phyloP scores from a whole-genome alignment of 1,284 basidiomycete species.

The Puccinia brachypodii region DNA sequence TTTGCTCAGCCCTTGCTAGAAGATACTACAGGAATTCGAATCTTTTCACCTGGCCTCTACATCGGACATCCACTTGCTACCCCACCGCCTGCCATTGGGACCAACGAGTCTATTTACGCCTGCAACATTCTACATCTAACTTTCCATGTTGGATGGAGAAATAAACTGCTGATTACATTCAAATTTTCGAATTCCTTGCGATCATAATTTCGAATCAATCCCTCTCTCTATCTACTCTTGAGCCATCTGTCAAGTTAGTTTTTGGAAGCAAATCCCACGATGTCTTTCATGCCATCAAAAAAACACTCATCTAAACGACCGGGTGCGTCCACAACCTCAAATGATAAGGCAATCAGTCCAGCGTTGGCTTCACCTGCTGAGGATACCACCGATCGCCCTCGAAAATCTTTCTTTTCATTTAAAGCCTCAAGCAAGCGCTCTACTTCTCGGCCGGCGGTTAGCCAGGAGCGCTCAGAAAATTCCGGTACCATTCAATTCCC shows the following conservation, averaged over 20 bases:
- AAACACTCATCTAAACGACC: background rate
- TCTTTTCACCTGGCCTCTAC: background rate
- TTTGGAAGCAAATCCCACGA: conserved; percentile 2
- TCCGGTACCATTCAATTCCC: conserved; percentile 15
- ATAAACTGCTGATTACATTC: background rate
- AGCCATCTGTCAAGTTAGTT: background rate
- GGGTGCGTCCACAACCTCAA: background rate
- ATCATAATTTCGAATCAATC: background rate
- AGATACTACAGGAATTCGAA: background rate
- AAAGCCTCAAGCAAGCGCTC: conserved; percentile 4
- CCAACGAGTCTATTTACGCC: background rate
- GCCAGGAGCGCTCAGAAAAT: background rate
- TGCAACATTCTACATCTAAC: background rate
- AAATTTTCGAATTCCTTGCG: background rate
- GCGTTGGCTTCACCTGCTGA: background rate
- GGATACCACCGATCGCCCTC: background rate
- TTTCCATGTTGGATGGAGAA: background rate
- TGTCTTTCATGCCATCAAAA: conserved; percentile 26
- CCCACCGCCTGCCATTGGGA: background rate
- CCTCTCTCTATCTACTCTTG: background rate
- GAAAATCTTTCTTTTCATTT: conserved; percentile 36
- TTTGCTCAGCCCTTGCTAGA: conserved; percentile 8
- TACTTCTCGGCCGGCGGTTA: background rate
- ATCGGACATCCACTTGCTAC: background rate
- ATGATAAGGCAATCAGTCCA: background rate